These are phyloP conservation scores for Bimuria novae-zelandiae DNA, from an alignment of 2,329 filamentous ascomycete species.

Conservation along the genomic window DNA sequence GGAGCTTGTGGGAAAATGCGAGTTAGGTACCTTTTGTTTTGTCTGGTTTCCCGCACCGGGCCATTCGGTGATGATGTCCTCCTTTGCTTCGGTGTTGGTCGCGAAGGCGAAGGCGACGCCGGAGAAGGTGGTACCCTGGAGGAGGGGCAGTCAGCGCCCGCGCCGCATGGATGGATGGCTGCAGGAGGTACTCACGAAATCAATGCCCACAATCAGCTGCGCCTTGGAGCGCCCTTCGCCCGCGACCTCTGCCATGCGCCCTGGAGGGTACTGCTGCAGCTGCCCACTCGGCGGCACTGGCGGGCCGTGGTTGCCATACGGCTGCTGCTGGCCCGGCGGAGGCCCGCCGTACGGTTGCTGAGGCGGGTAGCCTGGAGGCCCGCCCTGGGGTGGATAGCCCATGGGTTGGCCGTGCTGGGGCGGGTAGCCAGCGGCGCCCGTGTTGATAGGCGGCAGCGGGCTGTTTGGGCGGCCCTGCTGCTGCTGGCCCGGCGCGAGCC, in stretches of 20 bases:
- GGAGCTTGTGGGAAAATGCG: neutral
- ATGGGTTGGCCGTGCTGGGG: constrained; percentile 47
- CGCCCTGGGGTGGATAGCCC: constrained; percentile 53
- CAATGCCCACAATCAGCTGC: constrained; percentile 97
- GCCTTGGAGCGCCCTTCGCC: constrained; percentile 89
- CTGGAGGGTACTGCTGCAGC: constrained; percentile 36
- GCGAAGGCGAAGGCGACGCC: constrained; percentile 93
- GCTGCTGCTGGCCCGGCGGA: constrained; percentile 26
- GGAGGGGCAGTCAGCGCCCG: constrained; percentile 19
- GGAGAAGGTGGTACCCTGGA: constrained; percentile 92
- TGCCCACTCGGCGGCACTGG: constrained; percentile 39
- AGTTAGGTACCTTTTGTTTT: constrained; percentile 82
- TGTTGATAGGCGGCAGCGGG: constrained; percentile 62
- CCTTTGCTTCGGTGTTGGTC: constrained; percentile 95
- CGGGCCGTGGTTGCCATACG: constrained; percentile 22
- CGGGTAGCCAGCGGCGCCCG: constrained; percentile 56
- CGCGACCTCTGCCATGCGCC: constrained; percentile 73
- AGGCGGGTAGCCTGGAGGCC: constrained; percentile 47
- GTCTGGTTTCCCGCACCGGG: constrained; percentile 96
- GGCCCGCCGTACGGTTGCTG: constrained; percentile 43
- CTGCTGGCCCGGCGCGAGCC: constrained; percentile 44
- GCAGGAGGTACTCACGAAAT: constrained; percentile 71
- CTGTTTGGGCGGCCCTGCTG: constrained; percentile 55
- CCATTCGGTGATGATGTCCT: constrained; percentile 99
- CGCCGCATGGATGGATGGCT: constrained; percentile 10